Evolutionary conservation across 208 protist genomes (phyloP).

Genomic region (Trypanosoma caninum): DNA sequence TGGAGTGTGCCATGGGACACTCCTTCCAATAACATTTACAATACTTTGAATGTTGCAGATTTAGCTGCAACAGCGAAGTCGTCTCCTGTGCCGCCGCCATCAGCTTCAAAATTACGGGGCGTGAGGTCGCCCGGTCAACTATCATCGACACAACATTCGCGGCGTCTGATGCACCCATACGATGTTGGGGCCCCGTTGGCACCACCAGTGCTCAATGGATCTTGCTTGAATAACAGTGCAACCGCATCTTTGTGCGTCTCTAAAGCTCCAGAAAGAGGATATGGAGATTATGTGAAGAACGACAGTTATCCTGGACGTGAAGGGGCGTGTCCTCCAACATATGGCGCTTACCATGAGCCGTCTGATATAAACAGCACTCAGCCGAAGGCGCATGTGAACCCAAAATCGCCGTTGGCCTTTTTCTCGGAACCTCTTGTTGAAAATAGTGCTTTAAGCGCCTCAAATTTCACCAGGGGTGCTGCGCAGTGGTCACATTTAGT

Average conservation of each 20-base stretch:
- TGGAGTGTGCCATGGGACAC: conserved; percentile 25
- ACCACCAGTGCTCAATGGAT: background rate
- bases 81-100: background rate
- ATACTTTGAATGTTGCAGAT: background rate
- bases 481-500: background rate
- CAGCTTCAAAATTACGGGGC: background rate
- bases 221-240: background rate
- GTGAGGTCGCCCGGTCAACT: background rate
- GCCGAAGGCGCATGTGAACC: too few species aligned
- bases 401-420: background rate
- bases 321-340: too few species aligned
- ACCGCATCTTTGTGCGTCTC: background rate
- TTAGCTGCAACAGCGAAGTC: background rate
- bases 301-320: too few species aligned
- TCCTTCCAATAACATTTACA: background rate
- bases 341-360: too few species aligned
- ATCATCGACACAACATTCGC: background rate
- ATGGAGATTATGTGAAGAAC: too few species aligned
- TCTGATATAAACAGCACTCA: too few species aligned
- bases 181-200: conserved; percentile 13
- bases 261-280: background rate
- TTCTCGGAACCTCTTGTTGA: background rate
- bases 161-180: conserved; percentile 9
- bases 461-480: too few species aligned
- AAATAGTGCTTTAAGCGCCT: background rate